phyloP scores from a whole-genome alignment of 164 flowering plant genomes.

The Vitis labrusca region DNA sequence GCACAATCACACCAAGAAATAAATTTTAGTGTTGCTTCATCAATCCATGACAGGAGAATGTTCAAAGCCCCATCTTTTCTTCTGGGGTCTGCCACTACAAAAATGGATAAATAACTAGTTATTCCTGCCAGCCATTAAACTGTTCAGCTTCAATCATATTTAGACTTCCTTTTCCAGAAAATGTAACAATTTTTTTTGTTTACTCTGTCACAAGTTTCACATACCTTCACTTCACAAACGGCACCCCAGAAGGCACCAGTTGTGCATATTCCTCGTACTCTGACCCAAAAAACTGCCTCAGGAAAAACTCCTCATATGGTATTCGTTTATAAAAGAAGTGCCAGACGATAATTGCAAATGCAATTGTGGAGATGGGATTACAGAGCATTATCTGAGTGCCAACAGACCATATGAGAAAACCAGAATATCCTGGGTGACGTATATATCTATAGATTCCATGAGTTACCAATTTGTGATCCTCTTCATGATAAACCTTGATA shows the following conservation, averaged over 20 bases:
- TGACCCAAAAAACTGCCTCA: slow-evolving; percentile 83
- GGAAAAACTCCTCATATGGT: slow-evolving; percentile 86
- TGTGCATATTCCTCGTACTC: slow-evolving; percentile 69
- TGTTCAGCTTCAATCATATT: no score
- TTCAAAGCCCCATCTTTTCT: no score
- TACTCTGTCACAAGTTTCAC: no score
- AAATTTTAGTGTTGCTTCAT: no score
- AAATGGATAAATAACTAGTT: no score
- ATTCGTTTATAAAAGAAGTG: slow-evolving; percentile 67
- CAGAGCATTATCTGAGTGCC: slow-evolving; percentile 92
- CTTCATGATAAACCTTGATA: slow-evolving; percentile 56
- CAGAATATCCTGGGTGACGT: slow-evolving; percentile 89
- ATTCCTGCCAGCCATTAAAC: no score
- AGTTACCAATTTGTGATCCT: slow-evolving; percentile 68
- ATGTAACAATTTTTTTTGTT: no score
- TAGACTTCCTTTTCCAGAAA: no score
- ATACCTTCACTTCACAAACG: slow-evolving; percentile 64
- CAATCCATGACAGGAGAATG: no score
- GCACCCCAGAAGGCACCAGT: slow-evolving; percentile 79
- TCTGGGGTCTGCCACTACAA: no score
- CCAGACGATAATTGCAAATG: slow-evolving; percentile 74
- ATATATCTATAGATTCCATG: slow-evolving; percentile 68
- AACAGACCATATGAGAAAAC: slow-evolving; percentile 86
- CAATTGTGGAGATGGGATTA: slow-evolving; percentile 76
- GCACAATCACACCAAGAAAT: no score